phyloP scores from a whole-genome alignment of 331 rosid genomes.

The Malus hybrid region DNA sequence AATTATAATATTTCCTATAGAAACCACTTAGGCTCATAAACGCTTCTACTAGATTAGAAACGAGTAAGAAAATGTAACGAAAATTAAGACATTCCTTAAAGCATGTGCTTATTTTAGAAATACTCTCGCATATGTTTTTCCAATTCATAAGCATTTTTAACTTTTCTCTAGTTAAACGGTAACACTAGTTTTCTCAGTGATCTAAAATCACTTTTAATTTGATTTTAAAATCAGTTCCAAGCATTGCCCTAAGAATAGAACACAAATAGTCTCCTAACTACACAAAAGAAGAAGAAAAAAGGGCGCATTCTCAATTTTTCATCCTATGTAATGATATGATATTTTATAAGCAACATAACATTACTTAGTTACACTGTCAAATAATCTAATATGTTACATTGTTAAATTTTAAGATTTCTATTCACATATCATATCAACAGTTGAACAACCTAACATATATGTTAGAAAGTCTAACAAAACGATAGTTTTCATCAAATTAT shows the following conservation, averaged over 20 bases:
- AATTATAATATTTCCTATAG: too few species aligned
- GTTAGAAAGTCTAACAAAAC: neutral
- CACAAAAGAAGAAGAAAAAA: neutral
- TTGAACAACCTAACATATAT: neutral
- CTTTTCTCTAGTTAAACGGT: neutral
- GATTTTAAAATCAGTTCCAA: neutral
- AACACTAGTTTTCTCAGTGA: neutral
- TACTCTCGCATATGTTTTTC: neutral
- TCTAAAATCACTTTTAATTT: neutral
- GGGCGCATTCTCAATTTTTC: neutral
- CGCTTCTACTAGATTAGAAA: too few species aligned
- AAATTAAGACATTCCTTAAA: too few species aligned
- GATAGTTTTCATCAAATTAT: too few species aligned
- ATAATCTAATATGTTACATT: neutral
- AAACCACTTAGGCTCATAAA: too few species aligned
- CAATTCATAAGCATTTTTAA: neutral
- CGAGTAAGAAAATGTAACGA: too few species aligned
- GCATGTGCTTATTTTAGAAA: too few species aligned
- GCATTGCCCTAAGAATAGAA: too few species aligned
- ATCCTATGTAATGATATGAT: neutral
- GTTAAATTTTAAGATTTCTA: neutral
- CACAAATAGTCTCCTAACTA: neutral
- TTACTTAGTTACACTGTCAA: too few species aligned
- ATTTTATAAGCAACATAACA: too few species aligned
- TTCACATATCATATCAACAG: neutral